These are phyloP conservation scores for Monosporozyma unispora DNA, from an alignment of 805 yeast genomes.

Conservation along the genomic window DNA sequence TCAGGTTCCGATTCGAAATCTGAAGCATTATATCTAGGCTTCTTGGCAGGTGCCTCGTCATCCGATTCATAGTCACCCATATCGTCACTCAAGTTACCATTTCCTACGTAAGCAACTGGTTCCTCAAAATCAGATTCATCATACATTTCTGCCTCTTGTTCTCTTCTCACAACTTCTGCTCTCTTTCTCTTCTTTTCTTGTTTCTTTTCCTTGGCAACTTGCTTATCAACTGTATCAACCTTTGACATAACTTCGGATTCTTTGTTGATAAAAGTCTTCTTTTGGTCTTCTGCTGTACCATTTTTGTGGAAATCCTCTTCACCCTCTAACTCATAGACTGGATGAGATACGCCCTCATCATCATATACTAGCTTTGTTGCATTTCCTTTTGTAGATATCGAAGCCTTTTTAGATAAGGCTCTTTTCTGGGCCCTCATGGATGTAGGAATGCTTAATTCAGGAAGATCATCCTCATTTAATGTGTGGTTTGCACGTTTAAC, in stretches of 20 bases:
- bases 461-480: constrained; percentile 53
- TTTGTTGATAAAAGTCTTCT: constrained; percentile 51
- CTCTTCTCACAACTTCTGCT: constrained; percentile 62
- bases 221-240: constrained; percentile 74
- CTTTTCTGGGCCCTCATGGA: constrained; percentile 80
- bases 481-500: constrained; percentile 74
- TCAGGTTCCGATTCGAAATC: constrained; percentile 12
- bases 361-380: constrained; percentile 81
- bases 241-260: constrained; percentile 62
- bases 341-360: constrained; percentile 90
- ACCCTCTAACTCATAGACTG: constrained; percentile 81
- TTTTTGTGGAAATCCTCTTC: constrained; percentile 74
- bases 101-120: constrained; percentile 27
- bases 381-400: constrained; percentile 50
- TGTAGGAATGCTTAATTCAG: constrained; percentile 51
- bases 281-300: constrained; percentile 63
- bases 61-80: constrained; percentile 29
- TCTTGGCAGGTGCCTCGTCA: constrained; percentile 23
- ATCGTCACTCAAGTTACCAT: constrained; percentile 34
- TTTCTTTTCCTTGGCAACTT: constrained; percentile 62
- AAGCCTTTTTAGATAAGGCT: constrained; percentile 78
- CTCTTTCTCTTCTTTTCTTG: constrained; percentile 84
- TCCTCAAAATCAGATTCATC: constrained; percentile 21
- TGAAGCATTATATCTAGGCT: constrained; percentile 5
- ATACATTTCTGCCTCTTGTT: constrained; percentile 31